Evolutionary conservation across 306 rosid genomes (phyloP), one percentile per base, ranked within the genome.

Genomic region (Oxytropis ochrocephala): DNA sequence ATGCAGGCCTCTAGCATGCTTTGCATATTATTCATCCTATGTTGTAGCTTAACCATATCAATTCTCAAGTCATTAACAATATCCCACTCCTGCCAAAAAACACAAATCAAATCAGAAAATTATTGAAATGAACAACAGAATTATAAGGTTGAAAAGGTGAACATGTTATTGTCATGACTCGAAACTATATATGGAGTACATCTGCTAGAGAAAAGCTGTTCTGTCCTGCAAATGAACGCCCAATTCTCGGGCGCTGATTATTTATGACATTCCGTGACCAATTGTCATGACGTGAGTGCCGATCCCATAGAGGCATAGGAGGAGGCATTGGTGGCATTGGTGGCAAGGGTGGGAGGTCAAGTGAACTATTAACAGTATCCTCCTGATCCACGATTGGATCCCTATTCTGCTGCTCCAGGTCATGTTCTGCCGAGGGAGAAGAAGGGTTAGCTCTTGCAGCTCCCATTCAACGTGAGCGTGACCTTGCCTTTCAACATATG

Each of bases 41-140:
- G 96, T 59, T 91, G 97, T 19, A 95, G 91, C 83, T 95, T 85
- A 52, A 87, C 97, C 99, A 95, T 89, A 87, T 95, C 97, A 74
- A 91, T 83, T 79, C 99, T 89, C 89, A 95, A 78, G 81, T 95
- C 97, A 59, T 81, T 89, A 70, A 95, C 66, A 67, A 83, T 72
- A 51, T 95, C 97, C 96, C 91, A 95, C 46, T 95, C 99, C 99
- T 91, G 83, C 21, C 46, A 38, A 48, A 63, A 57, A 47, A 50
- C 11, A 8, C 7, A 30, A 61, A 51, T 24, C 8, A 58, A 72
- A 29, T 11, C 66, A 42, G 54, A 59, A 56, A 14, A 47, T 68
- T 29, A 54, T 16, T 49, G 50, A 47, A 47, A 69, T 47, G 29
- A 13, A 72, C 27, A 42, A 53, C 56, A 24, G 8, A 19, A 47